These are phyloP conservation scores for Trichophyton verrucosum DNA, from an alignment of 2,329 filamentous ascomycete species.

Conservation along the genomic window DNA sequence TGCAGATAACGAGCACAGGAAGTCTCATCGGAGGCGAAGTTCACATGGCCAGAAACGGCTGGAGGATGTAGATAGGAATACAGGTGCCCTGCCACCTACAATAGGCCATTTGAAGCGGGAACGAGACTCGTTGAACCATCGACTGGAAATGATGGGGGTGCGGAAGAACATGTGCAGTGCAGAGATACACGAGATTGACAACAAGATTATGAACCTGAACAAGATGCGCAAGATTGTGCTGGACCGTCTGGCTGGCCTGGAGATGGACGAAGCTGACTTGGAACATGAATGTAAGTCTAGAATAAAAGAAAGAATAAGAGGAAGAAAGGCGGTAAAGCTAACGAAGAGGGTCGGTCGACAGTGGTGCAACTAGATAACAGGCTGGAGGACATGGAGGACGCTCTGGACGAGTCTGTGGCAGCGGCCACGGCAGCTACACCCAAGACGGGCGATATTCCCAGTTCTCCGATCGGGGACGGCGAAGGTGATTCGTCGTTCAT, in stretches of 20 bases:
- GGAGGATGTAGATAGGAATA: slow-evolving; percentile 44
- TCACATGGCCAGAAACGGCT: slow-evolving; percentile 68
- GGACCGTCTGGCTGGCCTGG: slow-evolving; percentile 70
- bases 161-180: slow-evolving; percentile 96
- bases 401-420: slow-evolving; percentile 34
- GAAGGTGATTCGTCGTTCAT: slow-evolving; percentile 61
- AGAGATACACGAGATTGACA: slow-evolving; percentile 92
- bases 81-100: slow-evolving; percentile 47
- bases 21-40: slow-evolving; percentile 54
- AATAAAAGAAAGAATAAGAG: background rate
- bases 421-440: slow-evolving; percentile 22
- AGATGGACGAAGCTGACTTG: slow-evolving; percentile 79
- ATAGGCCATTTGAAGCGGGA: slow-evolving; percentile 67
- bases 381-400: slow-evolving; percentile 51
- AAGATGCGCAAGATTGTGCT: slow-evolving; percentile 87
- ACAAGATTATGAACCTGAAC: slow-evolving; percentile 85
- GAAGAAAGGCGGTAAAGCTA: background rate
- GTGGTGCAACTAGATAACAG: slow-evolving; percentile 49
- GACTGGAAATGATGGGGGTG: slow-evolving; percentile 79
- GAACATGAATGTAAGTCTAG: slow-evolving; percentile 67
- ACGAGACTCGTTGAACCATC: slow-evolving; percentile 65
- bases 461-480: slow-evolving; percentile 40
- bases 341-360: slow-evolving; percentile 12
- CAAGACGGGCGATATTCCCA: slow-evolving; percentile 26
- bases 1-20: slow-evolving; percentile 49